Evolutionary conservation across 148 eudicot species (phyloP).

Genomic region (Polygonum maritimum): DNA sequence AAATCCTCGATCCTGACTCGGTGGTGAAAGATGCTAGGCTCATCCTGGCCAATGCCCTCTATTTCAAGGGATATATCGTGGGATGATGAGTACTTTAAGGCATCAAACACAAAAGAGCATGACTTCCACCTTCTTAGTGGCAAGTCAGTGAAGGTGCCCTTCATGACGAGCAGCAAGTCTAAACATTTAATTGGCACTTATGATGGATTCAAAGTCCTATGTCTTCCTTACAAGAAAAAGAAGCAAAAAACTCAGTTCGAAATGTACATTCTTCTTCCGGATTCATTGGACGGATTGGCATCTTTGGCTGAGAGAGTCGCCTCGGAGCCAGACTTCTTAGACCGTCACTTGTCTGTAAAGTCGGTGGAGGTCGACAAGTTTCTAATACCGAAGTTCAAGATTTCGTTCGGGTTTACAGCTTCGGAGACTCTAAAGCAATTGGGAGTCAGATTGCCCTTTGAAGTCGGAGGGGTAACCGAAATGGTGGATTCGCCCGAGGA

Average conservation of each 20-base stretch:
- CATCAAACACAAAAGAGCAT: constrained; percentile 44
- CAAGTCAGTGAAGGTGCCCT: constrained; percentile 51
- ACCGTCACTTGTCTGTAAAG: constrained; percentile 32
- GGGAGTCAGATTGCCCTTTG: constrained; percentile 51
- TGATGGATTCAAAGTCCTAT: constrained; percentile 62
- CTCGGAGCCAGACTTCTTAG: constrained; percentile 45
- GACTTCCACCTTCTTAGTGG: constrained; percentile 63
- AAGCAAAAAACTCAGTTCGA: constrained; percentile 50
- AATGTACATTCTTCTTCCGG: constrained; percentile 71
- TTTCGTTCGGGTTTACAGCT: constrained; percentile 64
- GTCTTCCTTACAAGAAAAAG: constrained; percentile 60
- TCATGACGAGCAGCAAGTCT: constrained; percentile 59
- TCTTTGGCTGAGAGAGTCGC: constrained; percentile 38
- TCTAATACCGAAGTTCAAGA: constrained; percentile 58
- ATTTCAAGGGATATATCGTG: constrained; percentile 85
- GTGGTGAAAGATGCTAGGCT: neutral
- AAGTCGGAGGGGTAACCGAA: constrained; percentile 51
- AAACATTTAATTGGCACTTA: constrained; percentile 31
- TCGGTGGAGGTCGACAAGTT: constrained; percentile 52
- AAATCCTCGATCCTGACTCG: constrained; percentile 48
- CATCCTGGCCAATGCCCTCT: constrained; percentile 55
- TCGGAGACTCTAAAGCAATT: constrained; percentile 46
- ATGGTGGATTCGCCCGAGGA: constrained; percentile 46
- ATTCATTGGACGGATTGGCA: constrained; percentile 52
- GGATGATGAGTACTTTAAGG: constrained; percentile 40